Conservation (phyloP, 2,329 filamentous ascomycete genomes). For the Simplicillium sp. region DNA sequence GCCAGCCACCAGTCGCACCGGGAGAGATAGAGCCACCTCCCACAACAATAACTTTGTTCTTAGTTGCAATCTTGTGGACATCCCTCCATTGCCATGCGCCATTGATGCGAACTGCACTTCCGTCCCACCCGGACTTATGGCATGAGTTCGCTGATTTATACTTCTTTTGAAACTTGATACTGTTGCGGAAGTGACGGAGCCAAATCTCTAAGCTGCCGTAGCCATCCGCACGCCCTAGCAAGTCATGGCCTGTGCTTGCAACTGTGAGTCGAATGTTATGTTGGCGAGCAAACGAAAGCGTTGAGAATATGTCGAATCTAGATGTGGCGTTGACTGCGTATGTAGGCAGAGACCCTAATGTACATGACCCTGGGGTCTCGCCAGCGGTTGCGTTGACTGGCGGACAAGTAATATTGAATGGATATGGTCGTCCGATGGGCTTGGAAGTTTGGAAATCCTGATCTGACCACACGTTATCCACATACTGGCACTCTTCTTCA, state of each 20-base stretch:
- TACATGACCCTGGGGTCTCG: constrained; percentile 9
- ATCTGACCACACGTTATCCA: constrained; percentile 14
- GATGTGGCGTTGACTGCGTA: constrained; percentile 16
- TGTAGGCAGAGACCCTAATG: constrained; percentile 11
- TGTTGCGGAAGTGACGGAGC: constrained; percentile 21
- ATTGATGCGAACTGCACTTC: constrained; percentile 22
- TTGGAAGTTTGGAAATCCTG: constrained; percentile 15
- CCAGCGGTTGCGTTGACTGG: constrained; percentile 13
- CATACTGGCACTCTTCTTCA: constrained; percentile 10
- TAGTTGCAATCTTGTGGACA: constrained; percentile 19
- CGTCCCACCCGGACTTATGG: constrained; percentile 17
- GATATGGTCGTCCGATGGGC: constrained; percentile 14
- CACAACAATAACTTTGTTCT: constrained; percentile 22
- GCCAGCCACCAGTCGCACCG: constrained; percentile 25
- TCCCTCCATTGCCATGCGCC: constrained; percentile 23
- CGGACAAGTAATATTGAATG: constrained; percentile 18
- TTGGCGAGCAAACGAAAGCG: constrained; percentile 30
- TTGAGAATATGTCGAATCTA: constrained; percentile 15
- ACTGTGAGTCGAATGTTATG: constrained; percentile 29
- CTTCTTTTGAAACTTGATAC: constrained; percentile 14
- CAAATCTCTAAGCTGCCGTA: constrained; percentile 21
- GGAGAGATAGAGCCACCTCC: constrained; percentile 17
- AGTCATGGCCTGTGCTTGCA: constrained; percentile 33
- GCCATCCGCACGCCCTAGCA: constrained; percentile 22
- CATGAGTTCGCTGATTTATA: constrained; percentile 15